Conservation (phyloP, 2,329 filamentous ascomycete species). For the Hypoxylon sp. region DNA sequence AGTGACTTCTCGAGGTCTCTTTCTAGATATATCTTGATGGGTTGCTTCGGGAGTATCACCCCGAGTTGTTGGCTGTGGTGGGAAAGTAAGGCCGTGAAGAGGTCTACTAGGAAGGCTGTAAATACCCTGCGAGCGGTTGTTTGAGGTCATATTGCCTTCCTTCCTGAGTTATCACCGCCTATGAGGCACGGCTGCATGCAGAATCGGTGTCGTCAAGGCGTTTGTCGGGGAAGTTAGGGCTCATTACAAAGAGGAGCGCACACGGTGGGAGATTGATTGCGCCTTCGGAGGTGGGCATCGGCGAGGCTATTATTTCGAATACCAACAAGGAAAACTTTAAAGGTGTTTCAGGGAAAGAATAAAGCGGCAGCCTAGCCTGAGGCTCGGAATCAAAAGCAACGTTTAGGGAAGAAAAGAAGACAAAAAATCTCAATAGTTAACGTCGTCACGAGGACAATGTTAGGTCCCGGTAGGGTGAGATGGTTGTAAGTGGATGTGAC, state of each 20-base stretch:
- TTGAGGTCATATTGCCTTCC: conserved; percentile 54
- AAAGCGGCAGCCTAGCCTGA: not conserved
- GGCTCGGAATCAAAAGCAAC: not conserved
- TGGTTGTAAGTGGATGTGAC: conserved; percentile 40
- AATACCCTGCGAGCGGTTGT: conserved; percentile 55
- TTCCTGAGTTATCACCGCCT: conserved; percentile 23
- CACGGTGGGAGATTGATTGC: conserved; percentile 19
- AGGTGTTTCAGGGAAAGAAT: conserved; percentile 5
- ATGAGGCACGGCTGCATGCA: conserved; percentile 41
- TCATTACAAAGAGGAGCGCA: conserved; percentile 44
- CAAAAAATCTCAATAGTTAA: conserved; percentile 39
- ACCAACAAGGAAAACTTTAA: conserved; percentile 18
- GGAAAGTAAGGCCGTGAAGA: conserved; percentile 11
- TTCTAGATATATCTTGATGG: conserved; percentile 24
- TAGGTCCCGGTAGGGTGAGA: conserved; percentile 41
- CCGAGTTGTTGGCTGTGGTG: conserved; percentile 18
- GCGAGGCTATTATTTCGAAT: conserved; percentile 28
- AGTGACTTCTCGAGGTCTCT: conserved; percentile 45
- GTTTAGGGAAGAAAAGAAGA: conserved; percentile 6
- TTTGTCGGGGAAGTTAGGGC: conserved; percentile 11
- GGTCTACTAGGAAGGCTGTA: conserved; percentile 24
- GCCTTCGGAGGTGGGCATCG: conserved; percentile 31
- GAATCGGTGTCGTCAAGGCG: conserved; percentile 29
- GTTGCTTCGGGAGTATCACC: conserved; percentile 9
- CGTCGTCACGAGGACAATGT: conserved; percentile 45